A percentile compares a stretch with the other conserved stretches of the same genome.
These are phyloP conservation scores for Acacia confusa DNA, from an alignment of 306 rosid genomes.

Conservation along the genomic window DNA sequence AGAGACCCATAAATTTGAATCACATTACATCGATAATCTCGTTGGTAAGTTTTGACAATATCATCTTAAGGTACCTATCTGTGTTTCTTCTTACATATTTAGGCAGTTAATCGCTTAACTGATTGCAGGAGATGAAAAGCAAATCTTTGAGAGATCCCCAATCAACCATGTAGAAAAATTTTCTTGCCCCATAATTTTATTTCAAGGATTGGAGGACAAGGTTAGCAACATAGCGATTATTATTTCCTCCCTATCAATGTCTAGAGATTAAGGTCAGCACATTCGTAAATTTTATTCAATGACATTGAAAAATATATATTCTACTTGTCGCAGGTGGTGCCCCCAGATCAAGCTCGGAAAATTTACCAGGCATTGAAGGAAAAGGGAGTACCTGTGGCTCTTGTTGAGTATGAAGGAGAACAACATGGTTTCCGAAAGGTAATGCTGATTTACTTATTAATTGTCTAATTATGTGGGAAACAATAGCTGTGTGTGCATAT, in stretches of 20 bases:
- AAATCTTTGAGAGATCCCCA: constrained; percentile 71
- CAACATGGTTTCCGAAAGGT: constrained; percentile 98
- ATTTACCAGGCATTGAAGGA: constrained; percentile 78
- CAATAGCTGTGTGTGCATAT: background rate
- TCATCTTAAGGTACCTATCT: constrained; percentile 1
- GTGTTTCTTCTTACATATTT: constrained; percentile 10
- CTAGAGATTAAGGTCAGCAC: background rate
- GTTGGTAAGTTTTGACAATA: constrained; percentile 60
- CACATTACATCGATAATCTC: constrained; percentile 71
- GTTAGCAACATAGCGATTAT: constrained; percentile 39
- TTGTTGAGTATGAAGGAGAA: constrained; percentile 96
- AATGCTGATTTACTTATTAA: constrained; percentile 6
- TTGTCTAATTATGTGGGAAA: constrained; percentile 14
- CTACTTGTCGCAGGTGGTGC: constrained; percentile 62
- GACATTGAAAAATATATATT: constrained; percentile 1
- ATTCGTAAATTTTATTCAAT: background rate
- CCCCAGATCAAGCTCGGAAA: constrained; percentile 81
- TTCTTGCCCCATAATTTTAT: constrained; percentile 87
- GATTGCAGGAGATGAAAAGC: constrained; percentile 66
- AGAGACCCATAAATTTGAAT: constrained; percentile 91
- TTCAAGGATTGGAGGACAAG: constrained; percentile 97
- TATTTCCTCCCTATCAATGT: background rate
- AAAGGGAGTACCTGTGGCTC: constrained; percentile 89
- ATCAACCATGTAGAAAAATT: constrained; percentile 74
- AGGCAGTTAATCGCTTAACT: constrained; percentile 27